These are phyloP conservation scores for Globisporangium echinulatum DNA, from an alignment of 352 stramenopile species.

Conservation along the genomic window DNA sequence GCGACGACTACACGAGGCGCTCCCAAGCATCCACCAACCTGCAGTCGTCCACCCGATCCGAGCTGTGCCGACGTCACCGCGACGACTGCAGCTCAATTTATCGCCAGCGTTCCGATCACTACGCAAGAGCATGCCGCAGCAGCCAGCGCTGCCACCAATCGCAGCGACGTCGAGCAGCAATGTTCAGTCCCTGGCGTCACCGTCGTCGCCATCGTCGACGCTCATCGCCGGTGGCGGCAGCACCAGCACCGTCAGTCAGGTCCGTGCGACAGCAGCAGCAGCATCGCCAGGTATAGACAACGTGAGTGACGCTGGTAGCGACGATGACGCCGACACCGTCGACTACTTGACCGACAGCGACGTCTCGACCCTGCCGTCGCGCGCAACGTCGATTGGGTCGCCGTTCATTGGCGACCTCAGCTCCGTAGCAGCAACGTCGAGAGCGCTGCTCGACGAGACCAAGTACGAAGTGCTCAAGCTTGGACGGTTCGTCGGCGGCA, in stretches of 20 bases:
- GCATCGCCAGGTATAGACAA: too few relatives aligned
- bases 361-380: slow-evolving; percentile 5
- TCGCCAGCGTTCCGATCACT: slow-evolving; percentile 56
- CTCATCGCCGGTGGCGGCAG: neutral
- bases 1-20: slow-evolving; percentile 1
- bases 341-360: slow-evolving; percentile 2
- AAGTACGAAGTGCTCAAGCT: slow-evolving; percentile 64
- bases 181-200: neutral
- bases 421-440: neutral
- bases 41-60: slow-evolving; percentile 45
- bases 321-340: neutral
- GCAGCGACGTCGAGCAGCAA: slow-evolving; percentile 14
- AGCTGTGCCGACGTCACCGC: slow-evolving; percentile 44
- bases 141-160: slow-evolving; percentile 53
- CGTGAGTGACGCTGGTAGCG: neutral
- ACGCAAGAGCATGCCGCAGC: slow-evolving; percentile 59
- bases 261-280: neutral
- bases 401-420: slow-evolving; percentile 33
- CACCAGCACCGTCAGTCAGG: neutral
- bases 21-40: slow-evolving; percentile 22
- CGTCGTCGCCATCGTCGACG: slow-evolving; percentile 1
- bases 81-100: slow-evolving; percentile 47
- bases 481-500: slow-evolving; percentile 54
- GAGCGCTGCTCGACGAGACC: slow-evolving; percentile 9
- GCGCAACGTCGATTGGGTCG: slow-evolving; percentile 9